A percentile compares a stretch with the other conserved stretches of the same genome.
These are phyloP conservation scores for Mortierella antarctica DNA, from an alignment of 192 early-diverging fungal genomes.

Conservation along the genomic window DNA sequence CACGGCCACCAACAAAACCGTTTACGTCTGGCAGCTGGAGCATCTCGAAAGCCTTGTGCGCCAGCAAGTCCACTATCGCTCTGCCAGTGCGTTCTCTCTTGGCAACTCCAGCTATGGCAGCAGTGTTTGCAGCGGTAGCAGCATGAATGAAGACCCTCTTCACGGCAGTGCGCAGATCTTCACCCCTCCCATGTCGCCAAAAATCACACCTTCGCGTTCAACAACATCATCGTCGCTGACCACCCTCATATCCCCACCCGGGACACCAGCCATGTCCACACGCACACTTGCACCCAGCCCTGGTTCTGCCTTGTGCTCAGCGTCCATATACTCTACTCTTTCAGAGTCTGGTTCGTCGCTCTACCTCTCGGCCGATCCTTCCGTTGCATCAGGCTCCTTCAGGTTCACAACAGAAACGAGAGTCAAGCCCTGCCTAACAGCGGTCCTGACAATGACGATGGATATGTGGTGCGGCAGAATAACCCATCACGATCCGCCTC, in stretches of 20 bases:
- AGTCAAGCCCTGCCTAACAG: constrained; percentile 36
- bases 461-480: constrained; percentile 50
- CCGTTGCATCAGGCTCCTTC: neutral
- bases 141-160: neutral
- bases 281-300: neutral
- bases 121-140: neutral
- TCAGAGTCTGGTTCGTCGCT: neutral
- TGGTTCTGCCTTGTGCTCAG: neutral
- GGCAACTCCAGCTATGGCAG: neutral
- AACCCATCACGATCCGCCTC: constrained; percentile 32
- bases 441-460: constrained; percentile 19
- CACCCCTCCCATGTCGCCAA: neutral
- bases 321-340: neutral
- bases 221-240: constrained; percentile 5
- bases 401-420: constrained; percentile 12
- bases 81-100: neutral
- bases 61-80: constrained; percentile 1
- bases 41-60: constrained; percentile 28
- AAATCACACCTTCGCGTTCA: neutral
- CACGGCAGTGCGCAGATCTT: no score
- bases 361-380: neutral
- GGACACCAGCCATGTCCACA: constrained; percentile 11
- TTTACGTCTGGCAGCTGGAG: constrained; percentile 49
- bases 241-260: constrained; percentile 1
- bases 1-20: constrained; percentile 38